Evolutionary conservation across 805 yeast genomes (phyloP), one percentile per base, ranked within the genome.

Genomic region (Spathaspora girioi): DNA sequence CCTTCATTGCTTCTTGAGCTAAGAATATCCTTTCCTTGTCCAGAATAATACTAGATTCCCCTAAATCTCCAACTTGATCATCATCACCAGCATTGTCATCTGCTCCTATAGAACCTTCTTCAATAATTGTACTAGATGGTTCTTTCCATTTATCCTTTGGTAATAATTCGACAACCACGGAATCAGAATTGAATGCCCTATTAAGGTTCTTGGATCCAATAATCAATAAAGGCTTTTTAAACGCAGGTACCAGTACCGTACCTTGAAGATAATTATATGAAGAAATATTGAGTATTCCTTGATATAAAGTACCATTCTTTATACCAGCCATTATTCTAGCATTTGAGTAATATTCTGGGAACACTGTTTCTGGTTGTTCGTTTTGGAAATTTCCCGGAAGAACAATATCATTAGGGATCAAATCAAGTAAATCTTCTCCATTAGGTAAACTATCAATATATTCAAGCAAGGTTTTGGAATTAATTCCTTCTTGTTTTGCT

Each of bases 261-360:
- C 96, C 99, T 70, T 94, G 97, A 52, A 92, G 75, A 61, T 87
- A 85, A 65, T 94, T 94, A 66, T 90, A 94, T 17, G 91, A 84
- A 4, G 93, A 89, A 15, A 92, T 82, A 58, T 82, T 81, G 59
- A 94, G 78, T 27, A 77, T 77, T 31, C 99, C 99, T 69, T 90
- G 97, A 64, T 86, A 87, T 45, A 94, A 71, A 11, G 93, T 84
- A 19, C 97, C 97, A 59, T 84, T 87, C 63, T 86, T 87, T 54
- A 93, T 68, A 44, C 99, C 99, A 47, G 96, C 98, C 81, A 90
- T 82, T 12, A 91, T 75, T 69, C 96, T 79, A 0, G 98, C 82
- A 43, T 84, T 81, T 4, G 92, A 69, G 65, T 87, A 89, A 63
- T 90, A 89, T 49, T 87, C 92, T 1, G 87, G 87, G 63, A 83